These are phyloP conservation scores for Tilletiaria anomala DNA, from an alignment of 1,284 basidiomycete species.

Conservation along the genomic window DNA sequence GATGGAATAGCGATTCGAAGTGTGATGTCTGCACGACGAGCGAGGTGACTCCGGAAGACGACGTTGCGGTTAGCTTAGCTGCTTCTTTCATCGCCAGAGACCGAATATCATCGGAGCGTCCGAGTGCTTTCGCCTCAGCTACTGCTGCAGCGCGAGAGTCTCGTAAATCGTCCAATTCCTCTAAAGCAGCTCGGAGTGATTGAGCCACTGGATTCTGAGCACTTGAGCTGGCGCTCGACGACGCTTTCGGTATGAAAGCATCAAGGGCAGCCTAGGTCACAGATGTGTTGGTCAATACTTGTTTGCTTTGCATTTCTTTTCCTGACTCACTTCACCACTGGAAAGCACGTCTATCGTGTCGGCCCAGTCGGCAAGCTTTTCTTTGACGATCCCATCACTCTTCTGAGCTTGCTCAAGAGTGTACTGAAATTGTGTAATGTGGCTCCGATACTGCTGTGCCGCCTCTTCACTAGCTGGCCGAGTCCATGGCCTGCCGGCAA, in stretches of 20 bases:
- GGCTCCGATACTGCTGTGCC: conserved; percentile 15
- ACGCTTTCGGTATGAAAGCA: conserved; percentile 9
- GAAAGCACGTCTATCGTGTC: conserved; percentile 8
- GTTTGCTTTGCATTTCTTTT: too few species aligned
- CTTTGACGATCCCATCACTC: conserved; percentile 43
- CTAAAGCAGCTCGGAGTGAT: conserved; percentile 59
- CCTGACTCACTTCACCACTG: conserved; percentile 1
- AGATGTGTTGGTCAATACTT: neutral
- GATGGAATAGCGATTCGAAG: conserved; percentile 61
- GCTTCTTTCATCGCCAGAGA: conserved; percentile 57
- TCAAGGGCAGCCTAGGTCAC: conserved; percentile 6
- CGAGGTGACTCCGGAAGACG: neutral
- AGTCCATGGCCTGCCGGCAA: conserved; percentile 42
- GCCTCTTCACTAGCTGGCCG: conserved; percentile 48
- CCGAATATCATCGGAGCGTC: conserved; percentile 61
- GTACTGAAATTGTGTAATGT: conserved; percentile 13
- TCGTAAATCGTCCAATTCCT: conserved; percentile 63
- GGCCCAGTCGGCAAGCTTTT: conserved; percentile 32
- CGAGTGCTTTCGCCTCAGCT: conserved; percentile 52
- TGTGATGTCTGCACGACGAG: conserved; percentile 41
- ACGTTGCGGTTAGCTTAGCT: conserved; percentile 18
- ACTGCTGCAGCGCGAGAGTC: conserved; percentile 46
- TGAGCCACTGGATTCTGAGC: conserved; percentile 42
- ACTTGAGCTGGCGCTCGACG: conserved; percentile 1
- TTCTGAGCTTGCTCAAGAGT: conserved; percentile 20